A percentile compares a stretch with the other conserved stretches of the same genome.
Evolutionary conservation across 805 yeast species (phyloP).

Genomic region (Sungouiozyma intestinalis): DNA sequence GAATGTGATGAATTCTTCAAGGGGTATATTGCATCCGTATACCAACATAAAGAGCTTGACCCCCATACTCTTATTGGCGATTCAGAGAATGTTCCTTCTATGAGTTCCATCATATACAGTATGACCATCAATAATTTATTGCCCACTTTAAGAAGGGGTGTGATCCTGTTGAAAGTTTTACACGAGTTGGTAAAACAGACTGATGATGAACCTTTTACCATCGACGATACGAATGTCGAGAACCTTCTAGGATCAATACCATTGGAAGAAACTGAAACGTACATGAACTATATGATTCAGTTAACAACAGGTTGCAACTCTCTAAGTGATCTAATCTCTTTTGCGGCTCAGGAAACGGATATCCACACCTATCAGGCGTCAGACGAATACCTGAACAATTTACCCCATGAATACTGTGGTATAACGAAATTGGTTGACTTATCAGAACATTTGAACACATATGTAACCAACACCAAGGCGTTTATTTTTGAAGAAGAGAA

Average conservation of each 20-base stretch:
- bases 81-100: not conserved
- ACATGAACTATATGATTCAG: constrained; percentile 9
- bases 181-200: constrained; percentile 20
- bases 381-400: constrained; percentile 1
- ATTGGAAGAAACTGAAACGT: constrained; percentile 4
- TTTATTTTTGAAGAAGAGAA: constrained; percentile 24
- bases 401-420: constrained; percentile 41
- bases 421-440: constrained; percentile 41
- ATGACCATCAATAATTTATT: constrained; percentile 15
- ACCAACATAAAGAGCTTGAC: not conserved
- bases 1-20: not conserved
- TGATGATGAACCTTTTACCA: constrained; percentile 16
- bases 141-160: constrained; percentile 23
- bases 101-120: constrained; percentile 9
- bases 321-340: constrained; percentile 2
- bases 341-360: too few species aligned
- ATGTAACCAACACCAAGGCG: constrained; percentile 26
- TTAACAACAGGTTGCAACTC: constrained; percentile 11
- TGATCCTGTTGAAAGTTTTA: constrained; percentile 26
- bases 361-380: not conserved
- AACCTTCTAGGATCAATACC: constrained; percentile 1
- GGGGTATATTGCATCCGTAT: not conserved
- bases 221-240: constrained; percentile 18
- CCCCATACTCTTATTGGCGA: not conserved
- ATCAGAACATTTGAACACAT: constrained; percentile 36